phyloP scores from a whole-genome alignment of 345 rosid genomes.

The Viola odorata region DNA sequence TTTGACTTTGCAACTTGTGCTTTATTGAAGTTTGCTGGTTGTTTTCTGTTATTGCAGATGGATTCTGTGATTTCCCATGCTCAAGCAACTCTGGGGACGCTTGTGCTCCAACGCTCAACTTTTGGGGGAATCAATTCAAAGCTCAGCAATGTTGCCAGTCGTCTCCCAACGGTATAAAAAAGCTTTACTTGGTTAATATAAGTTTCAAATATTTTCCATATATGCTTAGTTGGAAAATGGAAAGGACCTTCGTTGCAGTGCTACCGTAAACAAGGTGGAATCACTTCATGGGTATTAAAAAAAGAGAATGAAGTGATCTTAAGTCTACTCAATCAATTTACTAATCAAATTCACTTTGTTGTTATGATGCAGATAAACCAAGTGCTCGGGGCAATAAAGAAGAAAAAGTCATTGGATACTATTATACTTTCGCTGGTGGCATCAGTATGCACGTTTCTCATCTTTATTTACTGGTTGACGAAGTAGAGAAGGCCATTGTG shows the following conservation, averaged over 20 bases:
- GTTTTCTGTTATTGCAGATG: slow-evolving; percentile 49
- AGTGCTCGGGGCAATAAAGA: slow-evolving; percentile 74
- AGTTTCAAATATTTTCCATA: background rate
- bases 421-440: slow-evolving; percentile 91
- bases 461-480: slow-evolving; percentile 87
- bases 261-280: background rate
- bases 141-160: slow-evolving; percentile 85
- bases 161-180: slow-evolving; percentile 71
- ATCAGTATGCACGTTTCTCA: slow-evolving; percentile 88
- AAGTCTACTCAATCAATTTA: background rate
- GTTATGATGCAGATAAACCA: slow-evolving; percentile 66
- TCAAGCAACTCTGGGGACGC: slow-evolving; percentile 83
- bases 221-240: background rate
- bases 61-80: slow-evolving; percentile 95
- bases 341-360: background rate
- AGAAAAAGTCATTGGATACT: slow-evolving; percentile 94
- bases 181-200: background rate
- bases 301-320: background rate
- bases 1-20: background rate
- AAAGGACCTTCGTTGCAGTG: background rate
- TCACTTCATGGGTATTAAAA: background rate
- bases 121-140: slow-evolving; percentile 94
- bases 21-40: slow-evolving; percentile 6
- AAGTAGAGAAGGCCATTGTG: slow-evolving; percentile 41
- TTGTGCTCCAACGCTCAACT: slow-evolving; percentile 80